Base-by-base conservation (phyloP, 2,329 filamentous ascomycete genomes). In the Colletotrichum paranaense region DNA sequence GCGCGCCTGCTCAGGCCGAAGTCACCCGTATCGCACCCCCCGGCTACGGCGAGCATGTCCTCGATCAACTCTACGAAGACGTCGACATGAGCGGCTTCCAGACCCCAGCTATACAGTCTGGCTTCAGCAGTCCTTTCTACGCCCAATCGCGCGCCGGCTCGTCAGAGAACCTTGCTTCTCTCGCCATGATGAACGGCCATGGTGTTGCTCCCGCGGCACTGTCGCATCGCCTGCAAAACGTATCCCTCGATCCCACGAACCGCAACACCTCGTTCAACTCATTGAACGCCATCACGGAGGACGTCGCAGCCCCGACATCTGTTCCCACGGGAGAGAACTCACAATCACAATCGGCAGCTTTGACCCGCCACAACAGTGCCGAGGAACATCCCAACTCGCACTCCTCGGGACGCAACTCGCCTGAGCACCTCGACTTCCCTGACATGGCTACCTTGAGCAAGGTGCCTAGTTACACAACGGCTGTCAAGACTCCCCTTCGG, bases 1-100 rank as follows among this genome's bases (percentile, higher is more conserved):
- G 79, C 80, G 87, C 77, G 80, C 85, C 84, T 42, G 84, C 84
- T 11, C 86, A 88, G 57, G 85, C 87, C 53, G 88, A 91, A 53
- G 86, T 90, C 69, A 87, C 90, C 24, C 88, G 90, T 30, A 90
- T 93, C 72, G 95, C 96, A 12, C 97, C 97, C n/a, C 97, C 97
- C 0, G 91, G 95, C 52, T 99, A 99, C 78, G 95, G 95, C 73
- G 91, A 96, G 78, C 97, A 98, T 81, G 89, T 94, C 57, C 90
- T 98, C 30, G 97, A 99, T 81, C 92, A 94, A 80, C 87, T 98
- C 1, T 99, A 97, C 83, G 94, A 95, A 76, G 94, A 96, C 74
- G 89, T 98, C 70, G 94, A 98, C 77, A 88, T 91, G 9, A 91
- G 88, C 66, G 94, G 94, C n/a, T 93, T 95, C 80, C 92, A 95